Evolutionary conservation across 2,329 filamentous ascomycete species (phyloP), one percentile per base, ranked within the genome.

Genomic region (Dothistroma pini): DNA sequence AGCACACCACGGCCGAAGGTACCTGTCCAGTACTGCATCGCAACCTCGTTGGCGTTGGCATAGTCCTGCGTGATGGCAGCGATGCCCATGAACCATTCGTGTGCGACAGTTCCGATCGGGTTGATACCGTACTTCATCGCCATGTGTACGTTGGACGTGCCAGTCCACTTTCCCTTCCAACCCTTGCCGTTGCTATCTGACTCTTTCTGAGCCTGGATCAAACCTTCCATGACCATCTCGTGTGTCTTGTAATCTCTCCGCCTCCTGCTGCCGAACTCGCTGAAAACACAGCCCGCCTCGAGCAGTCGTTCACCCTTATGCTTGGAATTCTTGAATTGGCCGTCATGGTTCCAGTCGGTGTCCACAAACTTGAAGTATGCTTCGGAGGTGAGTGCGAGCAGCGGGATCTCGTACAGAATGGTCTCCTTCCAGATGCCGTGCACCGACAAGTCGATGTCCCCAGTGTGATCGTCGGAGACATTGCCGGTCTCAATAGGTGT

Each of bases 61-160:
- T 99, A 99, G 76, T 97, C 85, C 64, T 91, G 84, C 4, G 89
- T 90, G 68, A 97, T 91, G 44, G 95, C 93, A 0, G 95, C 95
- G 64, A 96, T 93, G 48, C 91, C 93, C 95, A 99, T 99, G 80
- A 97, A 97, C 95, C 95, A 99, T 78, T 99, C 95, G 72, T 99
- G 95, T 0, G 95, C 95, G 1, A 91, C 87, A 0, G 95, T 99
- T 5, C 95, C 95, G 12, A 97, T 85, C 0, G 95, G 92, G 3
- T 86, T 79, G 51, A 97, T 86, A 50, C 86, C 87, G 76, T 96
- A 93, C 70, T 91, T 89, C 91, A 96, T 96, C 11, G 95, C 95
- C 67, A 99, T 86, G 74, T 97, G 93, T 4, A 99, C 95, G 72
- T 99, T 99, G 75, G 93, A 97, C 0, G 93, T 96, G 11, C 95